Base-by-base conservation (phyloP, 805 yeast genomes). In the Wickerhamiella azymoides region DNA sequence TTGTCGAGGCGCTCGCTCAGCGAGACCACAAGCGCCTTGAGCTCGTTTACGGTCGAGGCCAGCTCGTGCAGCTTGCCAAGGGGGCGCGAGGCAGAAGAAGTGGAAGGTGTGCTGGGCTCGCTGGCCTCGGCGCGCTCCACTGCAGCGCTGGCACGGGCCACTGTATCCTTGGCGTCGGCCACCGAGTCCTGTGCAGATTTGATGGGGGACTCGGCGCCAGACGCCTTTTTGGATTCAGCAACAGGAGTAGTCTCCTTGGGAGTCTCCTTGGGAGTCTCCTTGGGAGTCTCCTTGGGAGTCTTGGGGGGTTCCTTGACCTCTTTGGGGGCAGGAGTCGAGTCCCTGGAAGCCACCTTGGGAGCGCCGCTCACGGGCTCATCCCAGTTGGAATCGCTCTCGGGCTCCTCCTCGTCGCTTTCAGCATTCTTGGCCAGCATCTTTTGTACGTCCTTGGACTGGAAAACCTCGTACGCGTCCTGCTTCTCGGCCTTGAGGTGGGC, bases 341-440 rank as follows among this genome's bases (percentile, higher is more conserved):
- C 52, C 10, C 13, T 30, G 16, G 40, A 28, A 16, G 24, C 24
- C 7, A 9, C 26, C 24, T 21, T 16, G 36, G 45, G 16, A 10
- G 47, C 40, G 19, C 46, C 43, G 7, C 18, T 46, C 10, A n/a
- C n/a, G n/a, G 50, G 49, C 45, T 61, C 67, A 49, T 62, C 66
- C 71, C 72, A 69, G 6, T 52, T 50, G 39, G 53, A 46, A 18
- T 53, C 54, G 16, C 50, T 50, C 9, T 47, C 49, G n/a, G 35
- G 27, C 8, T 40, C 43, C 6, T 32, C 26, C 9, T 37, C 39
- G 17, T 43, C 30, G 21, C 30, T 44, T 28, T 56, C 59, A 24
- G 61, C 64, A 10, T 70, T 79, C 53, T 75, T 75, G 45, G 68
- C 62, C 36, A 77, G 56, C 54, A 77, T 59, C 17, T 62, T 56